Evolutionary conservation across 2,329 filamentous ascomycete genomes (phyloP).

Genomic region (Hypoxylon sp.): DNA sequence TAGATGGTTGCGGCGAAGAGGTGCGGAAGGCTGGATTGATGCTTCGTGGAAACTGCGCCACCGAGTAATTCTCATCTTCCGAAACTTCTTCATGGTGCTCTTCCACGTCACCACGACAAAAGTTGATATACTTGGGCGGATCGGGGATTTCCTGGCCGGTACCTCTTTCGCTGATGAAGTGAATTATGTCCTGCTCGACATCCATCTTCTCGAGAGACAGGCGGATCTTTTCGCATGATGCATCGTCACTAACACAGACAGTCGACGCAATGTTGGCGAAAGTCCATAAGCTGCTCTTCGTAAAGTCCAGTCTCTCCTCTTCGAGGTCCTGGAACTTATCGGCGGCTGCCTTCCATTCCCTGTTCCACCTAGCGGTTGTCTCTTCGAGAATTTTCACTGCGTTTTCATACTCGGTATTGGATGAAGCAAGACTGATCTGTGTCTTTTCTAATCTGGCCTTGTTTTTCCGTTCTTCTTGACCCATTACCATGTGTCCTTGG

Average conservation of each 20-base stretch:
- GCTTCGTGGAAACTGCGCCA: conserved; percentile 94
- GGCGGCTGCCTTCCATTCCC: conserved; percentile 97
- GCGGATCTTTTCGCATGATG: conserved; percentile 95
- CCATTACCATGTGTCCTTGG: conserved; percentile 99
- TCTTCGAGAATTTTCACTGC: conserved; percentile 95
- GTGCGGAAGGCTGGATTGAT: conserved; percentile 96
- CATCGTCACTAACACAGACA: conserved; percentile 97
- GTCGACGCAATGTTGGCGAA: conserved; percentile 98
- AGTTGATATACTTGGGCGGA: conserved; percentile 98
- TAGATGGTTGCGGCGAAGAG: conserved; percentile 96
- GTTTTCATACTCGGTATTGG: conserved; percentile 93
- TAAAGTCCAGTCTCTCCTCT: conserved; percentile 96
- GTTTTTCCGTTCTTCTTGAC: conserved; percentile 98
- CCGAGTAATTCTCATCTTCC: conserved; percentile 91
- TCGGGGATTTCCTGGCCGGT: conserved; percentile 98
- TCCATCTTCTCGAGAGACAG: conserved; percentile 95
- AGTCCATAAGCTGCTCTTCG: conserved; percentile 97
- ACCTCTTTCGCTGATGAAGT: conserved; percentile 89
- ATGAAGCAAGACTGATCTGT: conserved; percentile 91
- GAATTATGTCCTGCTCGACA: conserved; percentile 92
- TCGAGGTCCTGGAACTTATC: conserved; percentile 99
- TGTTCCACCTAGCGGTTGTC: conserved; percentile 95
- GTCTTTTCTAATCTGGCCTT: conserved; percentile 99
- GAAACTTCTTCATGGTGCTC: conserved; percentile 82
- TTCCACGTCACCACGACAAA: conserved; percentile 87